Evolutionary conservation across 2,329 filamentous ascomycete genomes (phyloP).

Genomic region (Lasiodiplodia gonubiensis): DNA sequence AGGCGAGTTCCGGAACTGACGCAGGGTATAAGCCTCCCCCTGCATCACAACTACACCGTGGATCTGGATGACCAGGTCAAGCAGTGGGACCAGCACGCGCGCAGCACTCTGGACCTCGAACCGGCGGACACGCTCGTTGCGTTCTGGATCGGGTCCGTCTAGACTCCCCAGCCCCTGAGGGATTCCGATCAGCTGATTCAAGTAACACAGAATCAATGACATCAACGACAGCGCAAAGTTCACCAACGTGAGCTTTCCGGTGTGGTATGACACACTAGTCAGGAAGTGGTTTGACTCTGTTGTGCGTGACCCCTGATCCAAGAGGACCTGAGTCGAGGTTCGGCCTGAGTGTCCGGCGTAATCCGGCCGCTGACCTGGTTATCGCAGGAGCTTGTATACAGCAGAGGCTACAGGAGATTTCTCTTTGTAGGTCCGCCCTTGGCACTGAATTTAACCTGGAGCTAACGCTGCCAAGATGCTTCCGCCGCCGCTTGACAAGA

Average conservation of each 20-base stretch:
- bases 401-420: slow-evolving; percentile 53
- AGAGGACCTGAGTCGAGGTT: background rate
- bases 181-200: background rate
- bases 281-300: slow-evolving; percentile 45
- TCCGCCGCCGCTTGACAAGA: slow-evolving; percentile 58
- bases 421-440: slow-evolving; percentile 45
- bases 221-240: slow-evolving; percentile 57
- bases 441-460: background rate
- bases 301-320: background rate
- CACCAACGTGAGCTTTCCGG: slow-evolving; percentile 49
- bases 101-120: slow-evolving; percentile 36
- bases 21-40: slow-evolving; percentile 37
- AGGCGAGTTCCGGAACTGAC: slow-evolving; percentile 37
- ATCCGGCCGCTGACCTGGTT: slow-evolving; percentile 24
- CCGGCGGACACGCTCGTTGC: slow-evolving; percentile 53
- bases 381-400: slow-evolving; percentile 46
- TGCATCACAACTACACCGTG: slow-evolving; percentile 59
- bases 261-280: slow-evolving; percentile 53
- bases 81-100: slow-evolving; percentile 55
- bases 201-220: slow-evolving; percentile 54
- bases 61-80: slow-evolving; percentile 57
- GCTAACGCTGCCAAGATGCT: slow-evolving; percentile 44
- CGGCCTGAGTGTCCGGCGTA: background rate
- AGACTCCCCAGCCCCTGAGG: slow-evolving; percentile 25
- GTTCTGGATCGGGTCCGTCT: slow-evolving; percentile 57